phyloP scores from a whole-genome alignment of 768 basidiomycete species.

The Flagelloscypha sp. region DNA sequence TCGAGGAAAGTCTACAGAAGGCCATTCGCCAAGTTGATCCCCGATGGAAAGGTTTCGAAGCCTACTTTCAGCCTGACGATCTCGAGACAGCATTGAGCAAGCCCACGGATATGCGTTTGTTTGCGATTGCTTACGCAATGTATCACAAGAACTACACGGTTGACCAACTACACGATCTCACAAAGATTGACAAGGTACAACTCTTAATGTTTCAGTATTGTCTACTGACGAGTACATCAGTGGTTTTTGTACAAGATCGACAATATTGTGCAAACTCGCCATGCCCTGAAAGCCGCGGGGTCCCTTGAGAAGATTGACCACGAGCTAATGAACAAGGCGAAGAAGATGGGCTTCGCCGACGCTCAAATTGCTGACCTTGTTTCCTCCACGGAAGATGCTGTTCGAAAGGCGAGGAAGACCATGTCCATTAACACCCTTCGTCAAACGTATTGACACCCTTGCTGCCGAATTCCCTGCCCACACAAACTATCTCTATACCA shows the following conservation, averaged over 20 bases:
- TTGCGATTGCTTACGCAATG: slow-evolving; percentile 98
- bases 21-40: slow-evolving; percentile 98
- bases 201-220: not conserved
- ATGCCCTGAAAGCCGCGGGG: slow-evolving; percentile 59
- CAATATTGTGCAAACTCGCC: slow-evolving; percentile 90
- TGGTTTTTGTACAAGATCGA: slow-evolving; percentile 99
- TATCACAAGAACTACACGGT: slow-evolving; percentile 87
- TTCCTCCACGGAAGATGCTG: slow-evolving; percentile 60
- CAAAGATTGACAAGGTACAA: slow-evolving; percentile 92
- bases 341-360: slow-evolving; percentile 94
- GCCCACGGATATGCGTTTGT: slow-evolving; percentile 93
- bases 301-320: slow-evolving; percentile 62
- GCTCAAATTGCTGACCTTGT: slow-evolving; percentile 82
- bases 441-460: slow-evolving; percentile 98
- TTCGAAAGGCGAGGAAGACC: slow-evolving; percentile 82
- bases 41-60: slow-evolving; percentile 93
- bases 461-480: slow-evolving; percentile 98
- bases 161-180: slow-evolving; percentile 83
- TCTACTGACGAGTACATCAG: slow-evolving; percentile 25
- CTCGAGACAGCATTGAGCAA: slow-evolving; percentile 68
- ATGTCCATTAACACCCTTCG: slow-evolving; percentile 89
- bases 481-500: slow-evolving; percentile 99
- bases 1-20: slow-evolving; percentile 97
- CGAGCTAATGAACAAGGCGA: slow-evolving; percentile 79
- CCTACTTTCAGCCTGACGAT: slow-evolving; percentile 83